Base-by-base conservation (phyloP, 371 early-diverging fungal species). In the Haplosporangium sp. region DNA sequence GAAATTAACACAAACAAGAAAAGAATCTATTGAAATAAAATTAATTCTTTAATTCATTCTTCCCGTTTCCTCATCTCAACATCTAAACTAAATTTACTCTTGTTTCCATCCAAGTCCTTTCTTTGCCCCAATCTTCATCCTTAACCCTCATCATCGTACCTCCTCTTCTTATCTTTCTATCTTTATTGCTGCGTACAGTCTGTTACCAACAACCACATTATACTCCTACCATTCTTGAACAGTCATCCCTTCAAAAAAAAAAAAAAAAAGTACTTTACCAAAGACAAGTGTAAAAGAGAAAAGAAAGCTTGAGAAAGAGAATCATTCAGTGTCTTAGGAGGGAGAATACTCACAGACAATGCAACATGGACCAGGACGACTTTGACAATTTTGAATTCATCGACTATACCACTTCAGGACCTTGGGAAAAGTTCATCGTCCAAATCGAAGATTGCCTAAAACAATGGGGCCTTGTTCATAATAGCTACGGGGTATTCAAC, bases 311-410 rank as follows among this genome's bases (percentile, higher is more conserved):
- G 37, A 35, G 57, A 35, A 9, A 10, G 40, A 34, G 61, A 60
- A n/a, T 13, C 10, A 45, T 45, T 27, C 27, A 27, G 27, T 27
- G 27, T 27, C 27, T 27, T 27, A 27, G 27, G 27, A 42, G 44
- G 11, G 40, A 15, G 90, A 39, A 77, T 85, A 19, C 88, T 90
- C 27, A 27, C 61, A 20, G 5, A 9, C 63, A 63, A 45, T 44
- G 35, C 35, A 19, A 37, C 58, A 67, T 67, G 67, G 67, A 67
- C 42, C 47, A 56, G 57, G 78, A 78, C 58, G 78, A 78, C 74
- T 69, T 78, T 73, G 81, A 81, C 35, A 74, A 74, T 59, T 81
- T 81, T 64, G 81, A 81, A 63, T 81, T 81, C 53, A 81, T 81
- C 65, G 81, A 81, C 71, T 81, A 74, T 67, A 81, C 75, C 9